A percentile compares a stretch with the other conserved stretches of the same genome.
phyloP scores from a whole-genome alignment of 768 basidiomycete species.

The Mrakia blollopis region DNA sequence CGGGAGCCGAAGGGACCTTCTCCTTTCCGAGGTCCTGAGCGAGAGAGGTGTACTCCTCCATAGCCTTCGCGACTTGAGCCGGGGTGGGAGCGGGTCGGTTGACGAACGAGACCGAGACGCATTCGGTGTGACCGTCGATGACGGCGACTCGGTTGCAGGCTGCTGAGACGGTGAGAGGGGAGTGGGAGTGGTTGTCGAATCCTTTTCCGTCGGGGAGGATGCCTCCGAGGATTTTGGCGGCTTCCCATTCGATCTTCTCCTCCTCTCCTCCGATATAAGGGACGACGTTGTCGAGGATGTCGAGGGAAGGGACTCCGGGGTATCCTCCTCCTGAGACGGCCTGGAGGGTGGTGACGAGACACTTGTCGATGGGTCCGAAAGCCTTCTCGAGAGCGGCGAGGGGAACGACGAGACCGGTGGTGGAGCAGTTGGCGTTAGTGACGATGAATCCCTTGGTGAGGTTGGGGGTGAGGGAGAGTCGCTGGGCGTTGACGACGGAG shows the following conservation, averaged over 20 bases:
- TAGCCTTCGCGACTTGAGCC: conserved; percentile 78
- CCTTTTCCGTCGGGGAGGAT: conserved; percentile 54
- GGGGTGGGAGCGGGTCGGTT: conserved; percentile 73
- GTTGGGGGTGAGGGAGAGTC: conserved; percentile 58
- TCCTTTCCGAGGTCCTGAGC: conserved; percentile 63
- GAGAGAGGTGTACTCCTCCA: conserved; percentile 67
- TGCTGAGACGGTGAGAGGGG: conserved; percentile 83
- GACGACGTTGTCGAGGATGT: conserved; percentile 93
- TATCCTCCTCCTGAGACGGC: conserved; percentile 98
- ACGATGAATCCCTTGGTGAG: conserved; percentile 80
- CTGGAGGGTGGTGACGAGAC: conserved; percentile 92
- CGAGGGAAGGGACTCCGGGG: conserved; percentile 81
- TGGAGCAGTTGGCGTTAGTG: conserved; percentile 97
- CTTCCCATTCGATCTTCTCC: conserved; percentile 99
- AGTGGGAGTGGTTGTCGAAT: conserved; percentile 79
- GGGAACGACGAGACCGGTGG: conserved; percentile 88
- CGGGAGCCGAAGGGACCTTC: conserved; percentile 67
- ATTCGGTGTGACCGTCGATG: conserved; percentile 88
- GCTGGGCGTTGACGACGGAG: conserved; percentile 78
- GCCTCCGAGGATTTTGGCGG: conserved; percentile 90
- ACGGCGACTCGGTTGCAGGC: conserved; percentile 93
- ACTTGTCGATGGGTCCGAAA: conserved; percentile 89
- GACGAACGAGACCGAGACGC: conserved; percentile 79
- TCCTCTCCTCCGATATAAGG: conserved; percentile 86
- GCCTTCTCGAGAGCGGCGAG: conserved; percentile 79